These are phyloP conservation scores for Aureobasidium uvarum DNA, from an alignment of 2,329 filamentous ascomycete genomes.

Conservation along the genomic window DNA sequence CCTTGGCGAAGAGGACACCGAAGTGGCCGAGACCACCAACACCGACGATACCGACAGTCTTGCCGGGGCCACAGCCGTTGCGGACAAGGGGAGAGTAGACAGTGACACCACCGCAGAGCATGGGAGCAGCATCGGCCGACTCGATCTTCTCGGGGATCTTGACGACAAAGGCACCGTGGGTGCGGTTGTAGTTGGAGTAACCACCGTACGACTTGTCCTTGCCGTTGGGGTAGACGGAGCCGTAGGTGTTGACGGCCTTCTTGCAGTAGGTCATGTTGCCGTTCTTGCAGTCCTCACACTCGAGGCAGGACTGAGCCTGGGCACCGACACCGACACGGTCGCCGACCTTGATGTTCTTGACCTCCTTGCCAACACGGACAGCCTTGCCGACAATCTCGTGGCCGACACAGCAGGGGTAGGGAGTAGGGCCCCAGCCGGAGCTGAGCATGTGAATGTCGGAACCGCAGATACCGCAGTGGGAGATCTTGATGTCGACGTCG, in stretches of 20 bases:
- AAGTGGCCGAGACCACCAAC: conserved; percentile 70
- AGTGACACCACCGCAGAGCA: conserved; percentile 75
- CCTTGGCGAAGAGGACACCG: conserved; percentile 65
- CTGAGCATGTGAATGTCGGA: conserved; percentile 36
- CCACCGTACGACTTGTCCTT: conserved; percentile 63
- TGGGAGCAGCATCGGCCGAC: conserved; percentile 58
- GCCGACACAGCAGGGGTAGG: conserved; percentile 37
- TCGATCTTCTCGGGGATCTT: conserved; percentile 52
- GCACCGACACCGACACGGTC: conserved; percentile 52
- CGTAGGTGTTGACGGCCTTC: conserved; percentile 37
- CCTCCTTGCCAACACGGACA: conserved; percentile 33
- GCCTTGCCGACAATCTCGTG: conserved; percentile 35
- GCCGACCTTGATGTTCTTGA: conserved; percentile 35
- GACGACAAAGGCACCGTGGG: conserved; percentile 57
- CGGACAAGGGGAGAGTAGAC: conserved; percentile 66
- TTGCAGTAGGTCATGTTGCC: conserved; percentile 40
- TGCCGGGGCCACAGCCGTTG: conserved; percentile 65
- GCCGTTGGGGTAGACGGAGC: conserved; percentile 35
- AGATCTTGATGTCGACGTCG: conserved; percentile 45
- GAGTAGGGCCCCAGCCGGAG: conserved; percentile 44
- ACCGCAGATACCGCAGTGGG: conserved; percentile 43
- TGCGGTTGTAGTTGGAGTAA: conserved; percentile 55
- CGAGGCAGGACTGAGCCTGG: conserved; percentile 49
- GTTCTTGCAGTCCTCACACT: conserved; percentile 53
- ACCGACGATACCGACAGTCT: conserved; percentile 68